Base-by-base conservation (phyloP, 139 green algal genomes). In the Ettlia oleoabundans region DNA sequence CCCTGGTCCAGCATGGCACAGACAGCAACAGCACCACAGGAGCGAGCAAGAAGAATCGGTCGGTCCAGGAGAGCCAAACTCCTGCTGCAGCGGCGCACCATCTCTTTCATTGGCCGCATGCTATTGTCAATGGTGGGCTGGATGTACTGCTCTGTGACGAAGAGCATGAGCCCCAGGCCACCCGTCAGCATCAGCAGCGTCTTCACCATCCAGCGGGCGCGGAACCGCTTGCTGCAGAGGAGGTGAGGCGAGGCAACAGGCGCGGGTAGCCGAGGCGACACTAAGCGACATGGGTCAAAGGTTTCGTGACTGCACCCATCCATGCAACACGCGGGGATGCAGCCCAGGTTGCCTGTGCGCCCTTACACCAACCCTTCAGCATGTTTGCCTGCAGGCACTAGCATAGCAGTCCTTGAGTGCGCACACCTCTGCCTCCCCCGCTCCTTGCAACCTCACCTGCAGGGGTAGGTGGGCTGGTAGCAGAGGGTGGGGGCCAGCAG, bases 101-200 rank as follows among this genome's bases (percentile, higher is more conserved):
- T 93, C 75, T 90, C 72, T 4, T 78, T 80, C 75, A 96, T 73
- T 8, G 93, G 92, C 33, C 70, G 73, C 42, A 94, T 69, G 32
- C 82, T 90, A 88, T 97, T 98, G 69, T 84, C 62, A 3, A 97
- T 90, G 51, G 93, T 90, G 6, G 95, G 94, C 71, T 91, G 76
- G 22, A 98, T 92, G 88, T 97, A 98, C 90, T 97, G 93, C 82
- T 93, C 89, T 3, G 64, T 81, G 26, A 97, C 81, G 70, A 97
- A 89, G 30, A 97, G 81, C 28, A 92, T 84, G 35, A 96, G 26
- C 13, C 85, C 84, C 26, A 92, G 73, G 15, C 30, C 30, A 35
- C 52, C 63, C 3, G 55, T 58, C 26, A 80, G 37, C 55, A 71
- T 69, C 13, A 80, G 0, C 53, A 80, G 38, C 35, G 24, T 37